Base-by-base conservation (phyloP, 2,329 filamentous ascomycete genomes). In the Phyllosticta capitalensis region DNA sequence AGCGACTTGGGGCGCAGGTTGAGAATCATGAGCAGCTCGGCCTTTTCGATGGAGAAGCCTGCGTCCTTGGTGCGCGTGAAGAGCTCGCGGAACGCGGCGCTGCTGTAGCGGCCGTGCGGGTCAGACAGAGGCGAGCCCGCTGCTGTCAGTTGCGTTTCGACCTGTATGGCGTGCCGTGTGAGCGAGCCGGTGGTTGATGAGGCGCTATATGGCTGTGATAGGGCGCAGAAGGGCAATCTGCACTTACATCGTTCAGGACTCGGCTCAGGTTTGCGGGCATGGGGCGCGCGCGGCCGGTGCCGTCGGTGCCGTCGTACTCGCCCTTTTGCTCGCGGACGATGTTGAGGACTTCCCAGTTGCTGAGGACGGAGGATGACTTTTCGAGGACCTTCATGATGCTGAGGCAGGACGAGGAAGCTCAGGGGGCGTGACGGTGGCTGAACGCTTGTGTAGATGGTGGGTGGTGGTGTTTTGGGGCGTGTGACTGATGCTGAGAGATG, bases 331-430 rank as follows among this genome's bases (percentile, higher is more conserved):
- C 56, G 45, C 63, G 67, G 24, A 73, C 67, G 65, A 72, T 70
- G 20, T 69, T 65, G 66, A 85, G 85, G 63, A 90, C 86, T 76
- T 90, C 88, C 64, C 83, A 86, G 71, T 90, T 90, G 69, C 84
- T 83, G 67, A 91, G 77, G 50, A 86, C 79, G 5, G 85, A 86
- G 28, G 83, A 83, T 69, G 90, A 86, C 2, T 86, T 78, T 67
- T 88, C 86, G 66, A 90, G 75, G 67, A 91, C 82, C 80, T 89
- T 58, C 26, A 60, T 50, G 49, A 48, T 55, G 38, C 20, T 9
- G 30, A 26, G 24, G 24, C 3, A 21, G 55, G n/a, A n/a, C 3
- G 38, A n/a, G 14, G 2, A 45, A 26, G 7, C 7, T 7, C 24
- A 26, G 24, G 24, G 24, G 24, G 3, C 7, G 4, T 26, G 24